A percentile compares a stretch with the other conserved stretches of the same genome.
These are phyloP conservation scores for Iberis pinnata DNA, from an alignment of 345 rosid genomes.

Conservation along the genomic window DNA sequence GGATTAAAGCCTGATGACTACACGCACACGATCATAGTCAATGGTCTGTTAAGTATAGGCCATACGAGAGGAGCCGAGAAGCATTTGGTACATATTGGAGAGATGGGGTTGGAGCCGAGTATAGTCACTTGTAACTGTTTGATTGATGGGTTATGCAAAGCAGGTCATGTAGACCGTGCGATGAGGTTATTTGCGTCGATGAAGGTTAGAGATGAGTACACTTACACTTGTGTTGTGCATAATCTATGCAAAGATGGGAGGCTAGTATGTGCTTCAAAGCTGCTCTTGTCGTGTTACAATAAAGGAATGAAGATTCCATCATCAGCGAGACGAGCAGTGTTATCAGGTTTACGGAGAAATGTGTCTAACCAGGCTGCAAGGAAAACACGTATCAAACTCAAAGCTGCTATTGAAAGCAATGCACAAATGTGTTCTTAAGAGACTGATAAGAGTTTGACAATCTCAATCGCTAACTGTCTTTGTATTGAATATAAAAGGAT, in stretches of 20 bases:
- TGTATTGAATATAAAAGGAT: too few relatives aligned
- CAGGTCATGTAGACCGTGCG: slow-evolving; percentile 48
- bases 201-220: slow-evolving; percentile 60
- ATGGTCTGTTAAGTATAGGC: slow-evolving; percentile 22
- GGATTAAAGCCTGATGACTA: slow-evolving; percentile 26
- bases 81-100: slow-evolving; percentile 21
- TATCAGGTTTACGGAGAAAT: slow-evolving; percentile 44
- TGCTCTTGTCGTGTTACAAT: slow-evolving; percentile 54
- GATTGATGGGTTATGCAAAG: slow-evolving; percentile 60
- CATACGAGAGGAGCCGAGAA: slow-evolving; percentile 15
- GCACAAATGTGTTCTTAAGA: background rate
- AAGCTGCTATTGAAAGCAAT: slow-evolving; percentile 20
- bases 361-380: slow-evolving; percentile 47
- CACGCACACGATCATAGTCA: slow-evolving; percentile 24
- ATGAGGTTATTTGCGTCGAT: slow-evolving; percentile 47
- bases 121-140: slow-evolving; percentile 35
- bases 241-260: slow-evolving; percentile 61
- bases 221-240: slow-evolving; percentile 66
- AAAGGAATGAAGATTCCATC: slow-evolving; percentile 55
- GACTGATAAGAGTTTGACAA: too few relatives aligned
- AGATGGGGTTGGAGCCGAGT: slow-evolving; percentile 16
- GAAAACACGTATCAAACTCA: slow-evolving; percentile 42
- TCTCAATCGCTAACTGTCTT: too few relatives aligned
- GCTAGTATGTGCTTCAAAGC: slow-evolving; percentile 48
- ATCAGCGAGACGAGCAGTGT: slow-evolving; percentile 59